Evolutionary conservation across 2,329 filamentous ascomycete genomes (phyloP).

Genomic region (Penicillium sp.): DNA sequence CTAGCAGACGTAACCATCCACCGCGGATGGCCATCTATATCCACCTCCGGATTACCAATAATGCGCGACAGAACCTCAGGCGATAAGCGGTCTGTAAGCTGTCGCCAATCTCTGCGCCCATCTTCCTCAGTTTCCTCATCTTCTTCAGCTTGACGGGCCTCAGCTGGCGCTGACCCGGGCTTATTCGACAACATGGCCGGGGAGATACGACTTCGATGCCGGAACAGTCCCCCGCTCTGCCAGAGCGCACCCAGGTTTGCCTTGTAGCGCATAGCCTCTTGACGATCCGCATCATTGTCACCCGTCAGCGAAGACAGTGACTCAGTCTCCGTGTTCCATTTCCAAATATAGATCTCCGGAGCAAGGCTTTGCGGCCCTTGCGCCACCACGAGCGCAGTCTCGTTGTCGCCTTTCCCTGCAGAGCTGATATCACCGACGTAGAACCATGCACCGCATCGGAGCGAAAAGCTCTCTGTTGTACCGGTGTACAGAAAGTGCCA

Average conservation of each 20-base stretch:
- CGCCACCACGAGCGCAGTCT: conserved; percentile 24
- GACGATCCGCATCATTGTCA: conserved; percentile 45
- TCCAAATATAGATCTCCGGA: conserved; percentile 59
- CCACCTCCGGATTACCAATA: conserved; percentile 48
- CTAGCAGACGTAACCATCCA: conserved; percentile 66
- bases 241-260: conserved; percentile 64
- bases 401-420: conserved; percentile 21
- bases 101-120: conserved; percentile 60
- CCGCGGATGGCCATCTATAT: conserved; percentile 49
- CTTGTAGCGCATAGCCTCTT: conserved; percentile 59
- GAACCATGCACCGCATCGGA: conserved; percentile 69
- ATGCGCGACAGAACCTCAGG: conserved; percentile 58
- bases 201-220: conserved; percentile 48
- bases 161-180: conserved; percentile 5
- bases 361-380: conserved; percentile 26
- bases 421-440: conserved; percentile 52
- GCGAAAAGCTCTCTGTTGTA: conserved; percentile 62
- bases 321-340: conserved; percentile 57
- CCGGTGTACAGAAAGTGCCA: conserved; percentile 68
- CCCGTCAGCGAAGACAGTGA: conserved; percentile 41
- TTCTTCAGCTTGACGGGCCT: conserved; percentile 26
- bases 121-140: conserved; percentile 42
- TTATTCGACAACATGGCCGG: conserved; percentile 55
- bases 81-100: conserved; percentile 59
- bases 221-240: conserved; percentile 55